Evolutionary conservation across 768 basidiomycete species (phyloP).

Genomic region (Termitomyces titanicus): DNA sequence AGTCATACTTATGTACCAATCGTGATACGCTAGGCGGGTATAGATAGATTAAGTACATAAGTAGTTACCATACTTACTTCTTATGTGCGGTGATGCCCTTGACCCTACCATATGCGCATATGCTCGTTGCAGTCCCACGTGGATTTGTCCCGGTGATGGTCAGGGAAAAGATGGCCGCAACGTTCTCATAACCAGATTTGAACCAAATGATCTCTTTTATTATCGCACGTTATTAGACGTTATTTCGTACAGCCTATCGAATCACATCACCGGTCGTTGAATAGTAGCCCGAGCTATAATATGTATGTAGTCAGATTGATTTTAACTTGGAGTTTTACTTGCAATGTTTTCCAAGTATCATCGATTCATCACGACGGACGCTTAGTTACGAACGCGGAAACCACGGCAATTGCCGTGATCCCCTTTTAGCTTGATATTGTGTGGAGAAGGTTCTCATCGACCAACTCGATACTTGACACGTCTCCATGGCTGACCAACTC

Average conservation of each 20-base stretch:
- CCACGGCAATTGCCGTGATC: constrained; percentile 23
- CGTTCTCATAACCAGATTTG: not conserved
- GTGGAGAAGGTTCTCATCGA: not conserved
- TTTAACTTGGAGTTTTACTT: not conserved
- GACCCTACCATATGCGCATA: too few species aligned
- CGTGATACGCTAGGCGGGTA: too few species aligned
- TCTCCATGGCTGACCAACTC: constrained; percentile 53
- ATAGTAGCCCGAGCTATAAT: not conserved
- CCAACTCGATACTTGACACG: constrained; percentile 6
- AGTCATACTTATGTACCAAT: too few species aligned
- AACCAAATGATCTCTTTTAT: not conserved
- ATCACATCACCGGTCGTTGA: not conserved
- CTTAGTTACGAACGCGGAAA: not conserved
- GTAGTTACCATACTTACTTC: too few species aligned
- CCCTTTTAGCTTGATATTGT: not conserved
- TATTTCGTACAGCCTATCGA: not conserved
- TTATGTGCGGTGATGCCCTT: too few species aligned
- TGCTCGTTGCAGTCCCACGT: too few species aligned
- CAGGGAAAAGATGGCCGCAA: too few species aligned
- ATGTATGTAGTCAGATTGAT: too few species aligned
- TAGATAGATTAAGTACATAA: too few species aligned
- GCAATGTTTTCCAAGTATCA: not conserved
- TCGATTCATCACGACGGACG: too few species aligned
- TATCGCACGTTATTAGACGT: not conserved
- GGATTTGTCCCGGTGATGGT: too few species aligned